Conservation (phyloP, 495 filamentous ascomycete genomes). For the Trichocladium uniseriatum region DNA sequence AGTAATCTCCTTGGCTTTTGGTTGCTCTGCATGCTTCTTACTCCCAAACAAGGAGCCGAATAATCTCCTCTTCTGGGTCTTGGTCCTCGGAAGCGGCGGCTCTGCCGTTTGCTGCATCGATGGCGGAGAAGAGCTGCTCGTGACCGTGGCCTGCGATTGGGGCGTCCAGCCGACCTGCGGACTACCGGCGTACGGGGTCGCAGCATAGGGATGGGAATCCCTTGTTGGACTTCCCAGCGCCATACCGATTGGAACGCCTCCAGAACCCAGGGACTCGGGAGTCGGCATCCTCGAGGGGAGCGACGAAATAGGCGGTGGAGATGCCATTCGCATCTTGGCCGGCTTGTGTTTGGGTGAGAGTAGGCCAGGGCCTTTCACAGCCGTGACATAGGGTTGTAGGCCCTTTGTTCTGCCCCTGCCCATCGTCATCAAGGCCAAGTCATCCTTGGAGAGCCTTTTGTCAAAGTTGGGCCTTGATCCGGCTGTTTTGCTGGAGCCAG, state of each 20-base stretch:
- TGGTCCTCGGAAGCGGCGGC: slow-evolving; percentile 29
- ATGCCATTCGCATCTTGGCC: slow-evolving; percentile 16
- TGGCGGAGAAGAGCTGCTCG: slow-evolving; percentile 16
- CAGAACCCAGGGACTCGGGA: slow-evolving; percentile 33
- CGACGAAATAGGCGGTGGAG: slow-evolving; percentile 17
- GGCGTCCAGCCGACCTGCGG: slow-evolving; percentile 18
- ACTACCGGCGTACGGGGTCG: slow-evolving; percentile 5
- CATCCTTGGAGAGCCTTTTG: slow-evolving; percentile 40
- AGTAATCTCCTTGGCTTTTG: slow-evolving; percentile 13
- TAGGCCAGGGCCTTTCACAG: slow-evolving; percentile 22
- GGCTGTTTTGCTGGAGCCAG: slow-evolving; percentile 11
- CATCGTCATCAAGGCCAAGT: slow-evolving; percentile 33
- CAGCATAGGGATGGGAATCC: not conserved
- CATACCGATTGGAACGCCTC: slow-evolving; percentile 44
- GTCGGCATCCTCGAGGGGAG: slow-evolving; percentile 26
- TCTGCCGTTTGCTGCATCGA: slow-evolving; percentile 16
- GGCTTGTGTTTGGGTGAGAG: slow-evolving; percentile 39
- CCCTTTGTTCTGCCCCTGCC: slow-evolving; percentile 16
- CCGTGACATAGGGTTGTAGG: slow-evolving; percentile 15
- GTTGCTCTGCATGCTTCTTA: slow-evolving; percentile 25
- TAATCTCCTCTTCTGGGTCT: slow-evolving; percentile 41
- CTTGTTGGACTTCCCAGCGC: slow-evolving; percentile 45
- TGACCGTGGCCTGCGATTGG: slow-evolving; percentile 10
- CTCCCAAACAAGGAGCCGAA: slow-evolving; percentile 42
- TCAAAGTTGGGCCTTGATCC: slow-evolving; percentile 23